Conservation (phyloP, 2,329 filamentous ascomycete genomes). For the Colletotrichum agaves region DNA sequence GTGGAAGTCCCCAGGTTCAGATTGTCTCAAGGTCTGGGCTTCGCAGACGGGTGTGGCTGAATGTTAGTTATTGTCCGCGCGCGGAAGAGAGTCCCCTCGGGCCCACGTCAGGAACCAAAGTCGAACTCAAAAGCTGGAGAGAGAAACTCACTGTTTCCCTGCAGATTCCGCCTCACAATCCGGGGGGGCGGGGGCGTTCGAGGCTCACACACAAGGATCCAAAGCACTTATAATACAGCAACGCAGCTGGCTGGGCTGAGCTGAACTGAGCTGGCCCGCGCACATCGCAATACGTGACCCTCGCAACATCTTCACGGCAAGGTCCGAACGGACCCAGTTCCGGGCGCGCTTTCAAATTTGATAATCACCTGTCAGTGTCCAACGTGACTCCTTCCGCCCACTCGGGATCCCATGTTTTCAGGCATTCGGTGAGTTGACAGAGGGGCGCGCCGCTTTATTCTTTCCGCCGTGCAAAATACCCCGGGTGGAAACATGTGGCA, state of each 20-base stretch:
- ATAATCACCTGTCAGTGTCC: conserved; percentile 11
- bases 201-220: too few species aligned
- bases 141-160: background rate
- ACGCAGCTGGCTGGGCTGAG: too few species aligned
- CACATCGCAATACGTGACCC: conserved; percentile 8
- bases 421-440: background rate
- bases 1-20: background rate
- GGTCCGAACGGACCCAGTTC: conserved; percentile 16
- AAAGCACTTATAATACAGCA: too few species aligned
- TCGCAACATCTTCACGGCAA: conserved; percentile 1
- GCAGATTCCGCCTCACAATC: background rate
- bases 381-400: background rate
- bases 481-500: conserved; percentile 14
- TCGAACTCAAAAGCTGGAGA: background rate
- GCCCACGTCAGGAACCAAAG: background rate
- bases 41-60: background rate
- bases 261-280: background rate
- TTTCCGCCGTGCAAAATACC: background rate
- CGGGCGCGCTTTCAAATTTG: background rate
- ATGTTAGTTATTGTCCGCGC: background rate
- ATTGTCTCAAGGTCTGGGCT: background rate
- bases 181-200: too few species aligned
- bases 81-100: background rate
- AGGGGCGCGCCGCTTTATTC: background rate
- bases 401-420: background rate